Evolutionary conservation across 306 rosid species (phyloP).

Genomic region (Elaeagnus macrophylla): DNA sequence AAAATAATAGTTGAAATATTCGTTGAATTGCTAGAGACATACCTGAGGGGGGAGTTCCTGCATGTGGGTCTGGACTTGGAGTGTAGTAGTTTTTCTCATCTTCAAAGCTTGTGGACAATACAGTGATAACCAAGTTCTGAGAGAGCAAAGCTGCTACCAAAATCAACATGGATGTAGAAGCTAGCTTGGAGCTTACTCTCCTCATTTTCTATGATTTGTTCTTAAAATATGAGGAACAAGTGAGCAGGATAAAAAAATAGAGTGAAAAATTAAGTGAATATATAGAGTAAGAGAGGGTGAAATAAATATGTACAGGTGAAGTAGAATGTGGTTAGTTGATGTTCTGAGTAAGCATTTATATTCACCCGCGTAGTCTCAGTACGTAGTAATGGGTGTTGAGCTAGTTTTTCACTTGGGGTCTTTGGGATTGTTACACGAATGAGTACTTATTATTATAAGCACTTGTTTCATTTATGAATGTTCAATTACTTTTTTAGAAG

Average conservation of each 20-base stretch:
- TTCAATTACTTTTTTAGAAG: too few species aligned
- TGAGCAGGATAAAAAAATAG: slow-evolving; percentile 1
- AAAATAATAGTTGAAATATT: too few species aligned
- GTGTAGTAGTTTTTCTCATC: slow-evolving; percentile 65
- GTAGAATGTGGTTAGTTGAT: slow-evolving; percentile 65
- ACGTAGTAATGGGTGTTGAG: slow-evolving; percentile 6
- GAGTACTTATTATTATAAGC: too few species aligned
- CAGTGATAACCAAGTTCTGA: slow-evolving; percentile 45
- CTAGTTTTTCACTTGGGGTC: background rate
- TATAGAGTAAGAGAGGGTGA: slow-evolving; percentile 27
- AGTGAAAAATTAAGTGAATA: slow-evolving; percentile 22
- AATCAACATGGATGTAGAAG: slow-evolving; percentile 33
- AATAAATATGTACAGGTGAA: slow-evolving; percentile 75
- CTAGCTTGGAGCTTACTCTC: slow-evolving; percentile 25
- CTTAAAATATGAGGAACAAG: background rate
- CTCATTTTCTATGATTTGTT: background rate
- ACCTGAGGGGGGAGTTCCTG: slow-evolving; percentile 54
- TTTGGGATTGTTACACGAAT: too few species aligned
- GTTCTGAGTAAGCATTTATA: slow-evolving; percentile 58
- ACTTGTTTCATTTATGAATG: too few species aligned
- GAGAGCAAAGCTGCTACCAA: slow-evolving; percentile 48
- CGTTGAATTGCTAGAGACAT: too few species aligned
- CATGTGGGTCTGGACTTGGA: slow-evolving; percentile 49
- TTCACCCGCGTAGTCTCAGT: slow-evolving; percentile 21
- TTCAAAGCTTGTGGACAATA: slow-evolving; percentile 32